A percentile compares a stretch with the other conserved stretches of the same genome.
These are phyloP conservation scores for Exophiala sp. DNA, from an alignment of 2,329 filamentous ascomycete genomes.

Conservation along the genomic window DNA sequence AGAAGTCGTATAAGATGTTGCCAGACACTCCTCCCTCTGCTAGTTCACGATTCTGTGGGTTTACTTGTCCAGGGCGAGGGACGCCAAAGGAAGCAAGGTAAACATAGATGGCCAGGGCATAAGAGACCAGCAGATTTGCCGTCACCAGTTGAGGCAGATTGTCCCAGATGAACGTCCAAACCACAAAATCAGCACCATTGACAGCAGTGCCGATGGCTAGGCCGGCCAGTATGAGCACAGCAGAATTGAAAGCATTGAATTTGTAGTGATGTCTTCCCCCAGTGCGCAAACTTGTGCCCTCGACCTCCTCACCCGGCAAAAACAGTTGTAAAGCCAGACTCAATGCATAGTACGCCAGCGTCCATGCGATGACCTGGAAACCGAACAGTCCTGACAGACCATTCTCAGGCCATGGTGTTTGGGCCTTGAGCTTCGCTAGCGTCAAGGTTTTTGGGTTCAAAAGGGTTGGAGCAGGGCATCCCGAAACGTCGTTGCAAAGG, in stretches of 20 bases:
- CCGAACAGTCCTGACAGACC: conserved; percentile 70
- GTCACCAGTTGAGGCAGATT: conserved; percentile 86
- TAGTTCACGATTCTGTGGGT: conserved; percentile 69
- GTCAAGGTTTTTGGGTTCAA: conserved; percentile 69
- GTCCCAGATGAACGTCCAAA: conserved; percentile 91
- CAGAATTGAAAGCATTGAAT: conserved; percentile 75
- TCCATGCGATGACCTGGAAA: conserved; percentile 65
- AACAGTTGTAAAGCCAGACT: conserved; percentile 71
- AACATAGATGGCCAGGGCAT: conserved; percentile 68
- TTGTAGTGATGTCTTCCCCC: conserved; percentile 78
- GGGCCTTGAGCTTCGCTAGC: conserved; percentile 68
- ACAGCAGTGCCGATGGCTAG: conserved; percentile 70
- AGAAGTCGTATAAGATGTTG: conserved; percentile 92
- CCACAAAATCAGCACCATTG: conserved; percentile 74
- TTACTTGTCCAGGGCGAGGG: conserved; percentile 57
- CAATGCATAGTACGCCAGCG: conserved; percentile 73
- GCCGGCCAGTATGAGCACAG: conserved; percentile 66
- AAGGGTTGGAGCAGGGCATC: conserved; percentile 81
- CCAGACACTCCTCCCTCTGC: conserved; percentile 77
- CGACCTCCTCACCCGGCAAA: conserved; percentile 67
- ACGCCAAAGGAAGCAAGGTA: conserved; percentile 81
- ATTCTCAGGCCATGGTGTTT: conserved; percentile 74
- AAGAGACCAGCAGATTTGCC: conserved; percentile 74
- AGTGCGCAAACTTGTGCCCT: conserved; percentile 66
- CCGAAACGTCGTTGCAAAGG: conserved; percentile 86